A percentile compares a stretch with the other conserved stretches of the same genome.
These are phyloP conservation scores for Tripterygium wilfordii DNA, from an alignment of 177 flowering plant genomes.

Conservation along the genomic window DNA sequence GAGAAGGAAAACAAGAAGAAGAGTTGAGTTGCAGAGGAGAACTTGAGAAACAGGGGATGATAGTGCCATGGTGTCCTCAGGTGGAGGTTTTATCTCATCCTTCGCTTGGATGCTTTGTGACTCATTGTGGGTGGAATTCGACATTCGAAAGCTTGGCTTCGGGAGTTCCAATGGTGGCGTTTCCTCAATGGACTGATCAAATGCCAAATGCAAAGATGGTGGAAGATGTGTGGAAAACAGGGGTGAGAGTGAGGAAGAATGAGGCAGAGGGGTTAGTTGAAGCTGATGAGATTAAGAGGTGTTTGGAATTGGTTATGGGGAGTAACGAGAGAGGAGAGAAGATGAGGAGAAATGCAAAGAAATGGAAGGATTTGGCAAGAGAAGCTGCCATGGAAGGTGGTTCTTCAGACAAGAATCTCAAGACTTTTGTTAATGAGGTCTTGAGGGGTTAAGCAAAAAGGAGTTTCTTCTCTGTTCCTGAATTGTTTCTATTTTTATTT, in stretches of 20 bases:
- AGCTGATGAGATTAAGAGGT: conserved; percentile 29
- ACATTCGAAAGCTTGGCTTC: conserved; percentile 33
- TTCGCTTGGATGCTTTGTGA: conserved; percentile 37
- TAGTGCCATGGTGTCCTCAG: conserved; percentile 53
- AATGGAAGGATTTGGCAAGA: conserved; percentile 25
- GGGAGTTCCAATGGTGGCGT: conserved; percentile 48
- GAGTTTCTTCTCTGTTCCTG: no score
- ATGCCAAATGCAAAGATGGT: conserved; percentile 37
- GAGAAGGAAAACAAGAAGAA: conserved; percentile 9
- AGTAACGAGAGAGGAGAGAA: conserved; percentile 18
- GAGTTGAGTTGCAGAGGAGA: conserved; percentile 4
- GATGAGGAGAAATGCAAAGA: conserved; percentile 21
- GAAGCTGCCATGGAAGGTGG: conserved; percentile 32
- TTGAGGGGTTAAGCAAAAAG: no score
- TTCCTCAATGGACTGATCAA: conserved; percentile 58
- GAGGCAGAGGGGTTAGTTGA: conserved; percentile 26
- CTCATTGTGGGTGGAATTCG: conserved; percentile 62
- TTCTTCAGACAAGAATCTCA: conserved; percentile 24
- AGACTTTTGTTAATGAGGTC: conserved; percentile 15
- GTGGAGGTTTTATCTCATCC: conserved; percentile 34
- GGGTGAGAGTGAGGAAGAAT: conserved; percentile 19
- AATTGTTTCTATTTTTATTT: no score
- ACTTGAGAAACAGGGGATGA: conserved; percentile 25
- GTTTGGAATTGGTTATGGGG: conserved; percentile 32
- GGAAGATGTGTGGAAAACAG: conserved; percentile 29